A percentile compares a stretch with the other conserved stretches of the same genome.
Conservation (phyloP, 306 rosid genomes). For the Prunus fruticosa region DNA sequence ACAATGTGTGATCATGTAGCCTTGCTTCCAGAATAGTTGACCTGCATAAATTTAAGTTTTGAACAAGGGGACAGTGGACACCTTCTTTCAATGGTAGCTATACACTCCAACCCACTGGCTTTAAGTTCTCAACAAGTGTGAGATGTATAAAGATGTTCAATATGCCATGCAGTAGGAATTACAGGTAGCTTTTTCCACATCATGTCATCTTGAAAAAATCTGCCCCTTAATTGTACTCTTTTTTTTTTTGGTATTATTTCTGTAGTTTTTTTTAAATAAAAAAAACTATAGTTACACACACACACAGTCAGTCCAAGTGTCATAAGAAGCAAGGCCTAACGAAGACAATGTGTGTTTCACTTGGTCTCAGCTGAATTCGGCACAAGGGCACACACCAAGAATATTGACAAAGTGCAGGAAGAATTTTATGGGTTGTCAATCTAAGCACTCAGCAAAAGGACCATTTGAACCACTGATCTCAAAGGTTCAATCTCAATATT, state of each 20-base stretch:
- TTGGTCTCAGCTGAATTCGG: neutral
- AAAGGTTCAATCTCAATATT: neutral
- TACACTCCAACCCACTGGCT: no score
- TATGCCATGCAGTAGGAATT: neutral
- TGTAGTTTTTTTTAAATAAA: no score
- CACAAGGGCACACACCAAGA: neutral
- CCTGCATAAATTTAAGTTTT: neutral
- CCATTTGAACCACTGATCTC: neutral
- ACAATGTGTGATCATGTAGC: neutral
- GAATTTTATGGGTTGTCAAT: neutral
- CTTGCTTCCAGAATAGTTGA: neutral
- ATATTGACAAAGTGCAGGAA: neutral
- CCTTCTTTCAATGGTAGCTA: no score
- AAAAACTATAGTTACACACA: neutral
- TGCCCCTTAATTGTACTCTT: neutral
- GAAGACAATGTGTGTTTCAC: neutral
- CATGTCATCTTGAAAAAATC: neutral
- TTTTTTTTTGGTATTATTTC: no score
- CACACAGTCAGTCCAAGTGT: neutral
- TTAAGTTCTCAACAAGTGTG: neutral
- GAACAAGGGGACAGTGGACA: neutral
- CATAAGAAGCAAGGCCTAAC: neutral
- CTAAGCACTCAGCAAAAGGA: neutral
- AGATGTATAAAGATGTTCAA: no score
- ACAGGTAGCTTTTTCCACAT: neutral